Evolutionary conservation across 2,329 filamentous ascomycete species (phyloP), one percentile per base, ranked within the genome.

Genomic region (Elsinoe perseae): DNA sequence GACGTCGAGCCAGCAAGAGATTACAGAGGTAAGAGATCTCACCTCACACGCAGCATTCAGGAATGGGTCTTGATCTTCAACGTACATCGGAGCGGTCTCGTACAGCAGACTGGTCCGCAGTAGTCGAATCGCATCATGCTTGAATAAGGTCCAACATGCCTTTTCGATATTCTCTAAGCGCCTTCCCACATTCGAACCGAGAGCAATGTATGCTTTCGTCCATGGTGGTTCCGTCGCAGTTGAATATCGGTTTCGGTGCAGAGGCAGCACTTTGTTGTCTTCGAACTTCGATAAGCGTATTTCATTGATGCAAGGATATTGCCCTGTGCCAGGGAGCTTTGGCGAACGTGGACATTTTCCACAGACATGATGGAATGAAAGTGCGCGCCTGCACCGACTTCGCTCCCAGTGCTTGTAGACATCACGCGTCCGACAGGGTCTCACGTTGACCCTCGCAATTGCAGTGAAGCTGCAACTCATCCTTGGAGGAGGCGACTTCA

Each of bases 41-140:
- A 95, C 90, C 83, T 95, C 88, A 70, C 89, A 95, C 57, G 85
- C 91, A 18, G 90, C 93, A 68, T 98, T 98, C 48, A 96, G 75
- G 67, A 98, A 98, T 27, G 82, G 81, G 60, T 84, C 84, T 70
- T 98, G 93, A 61, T 96, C 86, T 60, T 87, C 75, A 61, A 96
- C 87, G 71, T 98, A 98, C 93, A 98, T 98, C 20, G 93, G 89
- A 64, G 89, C 84, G 2, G 92, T 98, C 74, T 97, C 90, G 80
- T 93, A 98, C 2, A 98, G 76, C 59, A 84, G 86, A 69, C 92
- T 97, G 0, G 92, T 95, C 64, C 85, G 79, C 65, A 82, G 79
- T 36, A 98, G 80, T 54, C 73, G 81, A 66, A 97, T 89, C 30
- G 83, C 84, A 20, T 81, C 77, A 43, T 77, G 62, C 1, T 60